Base-by-base conservation (phyloP, 176 grass and related monocot genomes). In the Bolboschoenus planiculmis region DNA sequence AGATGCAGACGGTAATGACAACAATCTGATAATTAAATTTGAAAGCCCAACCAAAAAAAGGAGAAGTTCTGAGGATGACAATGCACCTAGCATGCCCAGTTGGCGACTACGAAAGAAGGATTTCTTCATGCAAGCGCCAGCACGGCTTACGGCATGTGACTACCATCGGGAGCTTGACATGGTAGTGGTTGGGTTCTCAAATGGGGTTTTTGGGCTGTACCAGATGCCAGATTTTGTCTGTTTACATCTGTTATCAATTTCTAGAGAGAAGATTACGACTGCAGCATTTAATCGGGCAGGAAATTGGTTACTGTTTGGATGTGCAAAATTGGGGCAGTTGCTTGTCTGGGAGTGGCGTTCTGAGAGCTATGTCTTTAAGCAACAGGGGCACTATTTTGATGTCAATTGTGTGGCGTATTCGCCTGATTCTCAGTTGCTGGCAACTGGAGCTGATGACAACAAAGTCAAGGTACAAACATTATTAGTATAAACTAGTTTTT, bases 151-250 rank as follows among this genome's bases (percentile, higher is more conserved):
- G 18, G 82, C 92, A 30, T 98, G 96, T 42, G 90, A 95, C 94
- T 98, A 93, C 77, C 96, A 98, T 82, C 48, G 82, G 47, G 88
- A 95, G 30, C 87, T 98, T 6, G 89, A 98, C 84, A 95, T 98
- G 96, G 90, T 98, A 15, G 86, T 98, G 20, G 89, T 95, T 57
- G 96, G 90, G 8, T 94, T 95, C 63, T 91, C 96, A 44, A 95
- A 87, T 42, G 96, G 92, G 46, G 87, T 95, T 36, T 95, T 98
- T 82, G 96, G 96, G 24, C 90, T 98, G 15, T 98, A 98, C 83
- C 92, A 95, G 87, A 93, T 95, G 96, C 96, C 92, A 7, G 96
- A 98, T 59, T 95, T 98, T 87, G 89, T 95, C 51, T 99, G 96
- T 87, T 88, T 91, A 33, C 92, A 93, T 85, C 51, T 95, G 79